Evolutionary conservation across 352 stramenopile species (phyloP), one percentile per base, ranked within the genome.

Genomic region (Phytophthora chlamydospora): DNA sequence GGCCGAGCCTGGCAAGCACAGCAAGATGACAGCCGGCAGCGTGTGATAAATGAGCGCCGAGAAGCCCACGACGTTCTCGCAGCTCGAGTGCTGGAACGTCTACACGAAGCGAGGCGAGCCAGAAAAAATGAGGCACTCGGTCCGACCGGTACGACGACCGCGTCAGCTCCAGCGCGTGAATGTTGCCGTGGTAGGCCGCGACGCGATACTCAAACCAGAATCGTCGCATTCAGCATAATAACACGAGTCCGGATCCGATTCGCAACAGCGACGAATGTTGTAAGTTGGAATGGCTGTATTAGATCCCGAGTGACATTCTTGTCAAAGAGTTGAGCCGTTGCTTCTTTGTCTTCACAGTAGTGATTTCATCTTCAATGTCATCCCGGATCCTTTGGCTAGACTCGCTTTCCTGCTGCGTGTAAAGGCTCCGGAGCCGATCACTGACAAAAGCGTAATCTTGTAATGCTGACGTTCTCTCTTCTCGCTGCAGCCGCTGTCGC

Each of bases 281-380:
- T n/a, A n/a, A n/a, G n/a, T n/a, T n/a, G n/a, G n/a, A n/a, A n/a
- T n/a, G n/a, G n/a, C n/a, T n/a, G n/a, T n/a, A n/a, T 24, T 24
- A 24, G 21, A 24, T 24, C 21, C 21, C 21, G 21, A 24, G 21
- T 3, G 3, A 24, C 21, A 24, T 3, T 13, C 4, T 13, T 31
- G 19, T 99, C 21, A 42, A 96, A 97, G 47, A 95, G 96, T 5
- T 71, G 99, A 49, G 29, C 1, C n/a, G n/a, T 24, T 12, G 42
- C 8, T 49, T 49, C 7, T 38, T 49, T 38, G 4, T 2, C 36
- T 54, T 54, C 12, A 54, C 19, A 0, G 35, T 21, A n/a, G 10
- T 16, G 19, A 54, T 42, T 35, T 54, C 46, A n/a, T 54, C 46
- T 5, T 54, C 46, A 10, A 54, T 21, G 21, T 54, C 46, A 33